Evolutionary conservation across 495 filamentous ascomycete species (phyloP).

Genomic region (Podospora pseudopauciseta): DNA sequence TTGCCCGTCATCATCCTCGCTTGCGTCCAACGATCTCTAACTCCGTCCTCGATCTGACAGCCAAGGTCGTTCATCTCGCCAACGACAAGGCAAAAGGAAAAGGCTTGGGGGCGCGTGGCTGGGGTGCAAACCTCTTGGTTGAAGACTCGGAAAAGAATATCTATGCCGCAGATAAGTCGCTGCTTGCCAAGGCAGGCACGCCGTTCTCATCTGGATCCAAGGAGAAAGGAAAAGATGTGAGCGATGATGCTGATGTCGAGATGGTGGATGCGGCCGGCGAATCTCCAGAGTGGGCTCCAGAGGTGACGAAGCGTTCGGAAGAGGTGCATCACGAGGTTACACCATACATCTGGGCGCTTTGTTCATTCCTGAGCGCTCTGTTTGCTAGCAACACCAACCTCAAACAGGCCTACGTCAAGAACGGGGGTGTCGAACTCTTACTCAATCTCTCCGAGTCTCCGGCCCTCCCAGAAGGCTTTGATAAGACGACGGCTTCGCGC

Average conservation of each 20-base stretch:
- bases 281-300: neutral
- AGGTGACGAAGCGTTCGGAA: no score
- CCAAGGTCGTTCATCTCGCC: slow-evolving; percentile 67
- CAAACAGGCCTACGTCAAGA: slow-evolving; percentile 70
- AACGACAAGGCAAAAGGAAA: slow-evolving; percentile 61
- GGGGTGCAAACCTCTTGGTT: slow-evolving; percentile 77
- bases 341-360: slow-evolving; percentile 70
- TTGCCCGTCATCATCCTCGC: slow-evolving; percentile 86
- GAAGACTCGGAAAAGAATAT: slow-evolving; percentile 49
- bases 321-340: slow-evolving; percentile 33
- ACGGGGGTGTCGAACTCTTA: slow-evolving; percentile 77
- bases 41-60: slow-evolving; percentile 78
- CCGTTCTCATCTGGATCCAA: slow-evolving; percentile 20
- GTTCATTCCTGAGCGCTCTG: slow-evolving; percentile 73
- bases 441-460: slow-evolving; percentile 78
- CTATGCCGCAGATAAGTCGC: slow-evolving; percentile 46
- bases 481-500: slow-evolving; percentile 59
- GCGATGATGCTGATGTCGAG: slow-evolving; percentile 50
- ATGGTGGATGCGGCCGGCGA: slow-evolving; percentile 50
- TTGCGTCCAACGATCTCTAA: slow-evolving; percentile 76
- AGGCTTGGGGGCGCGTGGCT: slow-evolving; percentile 12
- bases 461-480: slow-evolving; percentile 72
- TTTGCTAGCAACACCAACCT: slow-evolving; percentile 66
- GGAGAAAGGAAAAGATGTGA: slow-evolving; percentile 40
- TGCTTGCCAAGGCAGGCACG: slow-evolving; percentile 22